phyloP scores from a whole-genome alignment of 2,329 filamentous ascomycete species.

The Botrytis elliptica region DNA sequence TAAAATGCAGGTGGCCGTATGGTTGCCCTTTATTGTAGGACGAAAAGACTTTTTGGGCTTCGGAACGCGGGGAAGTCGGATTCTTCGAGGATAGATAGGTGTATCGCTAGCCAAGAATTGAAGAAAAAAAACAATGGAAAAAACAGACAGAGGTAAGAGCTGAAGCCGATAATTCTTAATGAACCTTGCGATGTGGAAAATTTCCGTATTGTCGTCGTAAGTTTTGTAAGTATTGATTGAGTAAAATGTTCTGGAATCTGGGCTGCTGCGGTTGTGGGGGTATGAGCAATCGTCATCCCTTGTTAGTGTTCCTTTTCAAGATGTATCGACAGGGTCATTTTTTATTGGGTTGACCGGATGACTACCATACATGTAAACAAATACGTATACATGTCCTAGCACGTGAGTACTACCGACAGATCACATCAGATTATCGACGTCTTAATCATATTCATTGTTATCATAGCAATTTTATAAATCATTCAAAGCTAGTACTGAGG shows the following conservation, averaged over 20 bases:
- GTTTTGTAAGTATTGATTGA: background rate
- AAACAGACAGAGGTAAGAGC: background rate
- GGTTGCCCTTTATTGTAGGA: background rate
- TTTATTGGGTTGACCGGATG: background rate
- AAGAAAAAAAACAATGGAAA: background rate
- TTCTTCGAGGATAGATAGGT: background rate
- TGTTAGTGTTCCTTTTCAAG: background rate
- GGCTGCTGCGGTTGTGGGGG: background rate
- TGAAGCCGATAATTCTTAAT: background rate
- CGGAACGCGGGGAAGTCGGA: slow-evolving; percentile 13
- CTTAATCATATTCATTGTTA: background rate
- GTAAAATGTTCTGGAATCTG: slow-evolving; percentile 9
- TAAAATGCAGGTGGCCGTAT: background rate
- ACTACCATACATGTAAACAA: background rate
- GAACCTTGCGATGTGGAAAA: background rate
- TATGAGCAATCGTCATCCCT: background rate
- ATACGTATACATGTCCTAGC: background rate
- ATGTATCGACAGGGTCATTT: background rate
- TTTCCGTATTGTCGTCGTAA: background rate
- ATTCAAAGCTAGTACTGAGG: background rate
- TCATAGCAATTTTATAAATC: background rate
- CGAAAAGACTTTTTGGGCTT: slow-evolving; percentile 1
- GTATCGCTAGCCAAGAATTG: background rate
- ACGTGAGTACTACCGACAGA: background rate
- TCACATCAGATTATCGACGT: background rate